These are phyloP conservation scores for Nothophoma quercina DNA, from an alignment of 2,329 filamentous ascomycete species.

Conservation along the genomic window DNA sequence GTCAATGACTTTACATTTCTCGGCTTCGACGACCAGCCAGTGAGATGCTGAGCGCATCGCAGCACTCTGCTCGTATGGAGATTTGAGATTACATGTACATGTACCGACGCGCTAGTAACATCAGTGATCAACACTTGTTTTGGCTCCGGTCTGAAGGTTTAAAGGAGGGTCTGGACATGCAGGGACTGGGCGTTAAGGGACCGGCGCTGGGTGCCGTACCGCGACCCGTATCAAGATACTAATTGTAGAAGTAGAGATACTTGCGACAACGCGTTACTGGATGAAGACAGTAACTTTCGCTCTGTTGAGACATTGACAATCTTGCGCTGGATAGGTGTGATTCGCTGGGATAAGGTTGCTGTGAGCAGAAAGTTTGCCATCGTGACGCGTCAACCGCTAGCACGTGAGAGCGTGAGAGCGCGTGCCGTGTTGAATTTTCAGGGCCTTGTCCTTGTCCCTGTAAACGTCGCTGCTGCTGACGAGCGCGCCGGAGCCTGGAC, in stretches of 20 bases:
- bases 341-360: neutral
- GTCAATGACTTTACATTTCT: neutral
- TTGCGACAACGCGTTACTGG: neutral
- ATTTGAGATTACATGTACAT: neutral
- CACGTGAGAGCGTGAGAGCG: slow-evolving; percentile 16
- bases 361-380: neutral
- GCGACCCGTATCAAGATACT: neutral
- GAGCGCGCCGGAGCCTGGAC: neutral
- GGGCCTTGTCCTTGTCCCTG: neutral
- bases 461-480: neutral
- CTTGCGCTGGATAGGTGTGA: neutral
- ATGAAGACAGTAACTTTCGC: neutral
- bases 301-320: neutral
- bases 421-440: slow-evolving; percentile 2
- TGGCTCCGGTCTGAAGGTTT: too few relatives aligned
- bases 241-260: neutral
- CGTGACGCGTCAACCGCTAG: neutral
- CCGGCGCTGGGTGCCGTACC: neutral
- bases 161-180: neutral
- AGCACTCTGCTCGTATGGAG: neutral
- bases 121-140: neutral
- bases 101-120: neutral
- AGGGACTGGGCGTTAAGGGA: neutral
- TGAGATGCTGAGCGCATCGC: neutral
- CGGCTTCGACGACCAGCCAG: neutral